Base-by-base conservation (phyloP, 305 asterid genomes). In the Solanum hybrid region DNA sequence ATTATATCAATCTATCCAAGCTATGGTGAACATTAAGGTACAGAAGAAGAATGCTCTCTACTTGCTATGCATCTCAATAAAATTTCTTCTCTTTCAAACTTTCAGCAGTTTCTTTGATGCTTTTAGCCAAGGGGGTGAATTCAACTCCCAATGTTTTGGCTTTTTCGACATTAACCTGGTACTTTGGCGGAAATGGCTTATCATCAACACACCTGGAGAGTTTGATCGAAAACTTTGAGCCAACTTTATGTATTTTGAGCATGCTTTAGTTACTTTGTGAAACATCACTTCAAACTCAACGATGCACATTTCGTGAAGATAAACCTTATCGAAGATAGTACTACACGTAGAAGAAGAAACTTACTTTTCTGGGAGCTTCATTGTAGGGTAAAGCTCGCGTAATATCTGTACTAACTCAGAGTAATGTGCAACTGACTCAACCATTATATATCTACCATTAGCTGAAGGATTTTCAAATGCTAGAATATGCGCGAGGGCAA, bases 401-500 rank as follows among this genome's bases (percentile, higher is more conserved):
- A 94, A 89, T 67, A 92, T 89, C 51, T 90, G 78, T 64, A 93
- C 93, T 20, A 94, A 31, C 85, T 94, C 93, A 14, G 95, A 91
- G n/a, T 28, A 74, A 77, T 94, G 96, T 22, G 88, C 92, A 77
- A 94, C 94, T 28, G 88, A 89, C 89, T 91, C 94, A 4, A 91
- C 96, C 90, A 86, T 40, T 87, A 93, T 90, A 83, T 94, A 95
- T 89, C 96, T 92, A 89, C 95, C 97, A 83, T 85, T 92, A 28
- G 97, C 97, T 1, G 93, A 91, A 83, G 93, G 92, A 74, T 92
- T 92, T 87, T 95, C 97, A 91, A 89, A 93, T 35, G 97, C 96
- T 88, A 91, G 89, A 89, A 94, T 91, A 80, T 95, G 96, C 4
- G 97, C 96, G 35, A 92, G 89, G 46, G 96, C 96, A 5, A 95